Base-by-base conservation (phyloP, 2,329 filamentous ascomycete species). In the Monilinia polystroma region DNA sequence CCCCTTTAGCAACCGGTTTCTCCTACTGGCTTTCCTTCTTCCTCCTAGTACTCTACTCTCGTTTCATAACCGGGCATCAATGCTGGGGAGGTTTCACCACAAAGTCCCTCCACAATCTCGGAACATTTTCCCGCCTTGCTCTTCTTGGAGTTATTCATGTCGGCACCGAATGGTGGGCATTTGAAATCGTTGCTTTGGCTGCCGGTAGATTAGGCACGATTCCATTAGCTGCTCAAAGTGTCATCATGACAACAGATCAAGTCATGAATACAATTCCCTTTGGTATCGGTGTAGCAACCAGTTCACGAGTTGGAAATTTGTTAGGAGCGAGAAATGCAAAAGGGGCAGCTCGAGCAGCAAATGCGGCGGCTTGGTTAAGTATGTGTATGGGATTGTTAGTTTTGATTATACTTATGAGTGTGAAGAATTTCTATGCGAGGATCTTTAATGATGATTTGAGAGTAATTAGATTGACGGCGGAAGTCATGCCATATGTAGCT, bases 151-250 rank as follows among this genome's bases (percentile, higher is more conserved):
- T 96, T 53, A 79, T 96, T 4, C 92, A 96, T 70, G 90, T 96
- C 6, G 93, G 91, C 4, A 95, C 92, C 0, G 93, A 96, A 78
- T 96, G 92, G 92, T 96, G 92, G 92, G 93, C 92, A 0, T 96
- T 96, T 73, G 92, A 96, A 78, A 94, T 96, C 71, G 91, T 96
- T 1, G 91, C 92, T 1, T 84, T 96, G 0, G 91, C 90, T 2
- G 92, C 92, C 6, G 92, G 92, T 1, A 85, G 88, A 47, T 84
- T 96, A 0, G 93, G 93, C 4, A 93, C 90, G 0, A 85, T 93
- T 45, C 84, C 91, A 0, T 82, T 96, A 0, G 92, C 92, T 0
- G 90, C 92, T 0, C 92, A 96, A 77, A 90, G 87, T 58, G 91
- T 96, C 29, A 93, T 96, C 76, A 96, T 96, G 92, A 96, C 92